These are phyloP conservation scores for Suhomyces maxii DNA, from an alignment of 1,139 yeast species.

Conservation along the genomic window DNA sequence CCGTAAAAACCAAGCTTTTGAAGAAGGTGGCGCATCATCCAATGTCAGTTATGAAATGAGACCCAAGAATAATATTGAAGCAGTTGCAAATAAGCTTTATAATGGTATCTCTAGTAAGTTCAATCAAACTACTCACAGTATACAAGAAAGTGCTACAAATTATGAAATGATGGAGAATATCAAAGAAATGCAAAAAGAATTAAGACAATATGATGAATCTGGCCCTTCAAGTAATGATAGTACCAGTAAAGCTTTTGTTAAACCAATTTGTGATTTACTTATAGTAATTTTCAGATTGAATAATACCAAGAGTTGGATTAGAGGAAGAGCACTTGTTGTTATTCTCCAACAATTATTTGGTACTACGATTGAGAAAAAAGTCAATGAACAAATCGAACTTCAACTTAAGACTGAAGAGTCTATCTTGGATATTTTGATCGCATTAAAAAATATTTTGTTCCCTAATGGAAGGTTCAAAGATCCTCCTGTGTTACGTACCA, in stretches of 20 bases:
- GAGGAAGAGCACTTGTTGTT: constrained; percentile 81
- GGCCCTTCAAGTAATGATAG: constrained; percentile 20
- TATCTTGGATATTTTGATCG: constrained; percentile 45
- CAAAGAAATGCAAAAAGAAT: constrained; percentile 44
- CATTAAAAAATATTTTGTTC: constrained; percentile 55
- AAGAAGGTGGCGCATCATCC: constrained; percentile 13
- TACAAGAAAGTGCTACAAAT: constrained; percentile 14
- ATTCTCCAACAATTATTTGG: constrained; percentile 85
- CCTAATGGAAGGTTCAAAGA: constrained; percentile 60
- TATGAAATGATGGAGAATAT: constrained; percentile 32
- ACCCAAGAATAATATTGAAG: constrained; percentile 26
- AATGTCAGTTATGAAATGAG: constrained; percentile 1
- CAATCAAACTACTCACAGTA: constrained; percentile 3
- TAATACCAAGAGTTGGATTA: constrained; percentile 68
- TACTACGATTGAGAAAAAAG: constrained; percentile 79
- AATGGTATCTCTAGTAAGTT: constrained; percentile 41
- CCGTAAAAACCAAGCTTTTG: constrained; percentile 36
- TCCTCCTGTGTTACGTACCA: constrained; percentile 46
- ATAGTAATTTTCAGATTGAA: constrained; percentile 70
- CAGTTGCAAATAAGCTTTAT: constrained; percentile 45
- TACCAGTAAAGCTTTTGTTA: constrained; percentile 47
- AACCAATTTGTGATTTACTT: constrained; percentile 79
- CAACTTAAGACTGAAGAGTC: constrained; percentile 46
- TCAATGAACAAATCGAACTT: constrained; percentile 41
- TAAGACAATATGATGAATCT: constrained; percentile 40